phyloP scores from a whole-genome alignment of 2,329 filamentous ascomycete species.

The Cercospora sp. region DNA sequence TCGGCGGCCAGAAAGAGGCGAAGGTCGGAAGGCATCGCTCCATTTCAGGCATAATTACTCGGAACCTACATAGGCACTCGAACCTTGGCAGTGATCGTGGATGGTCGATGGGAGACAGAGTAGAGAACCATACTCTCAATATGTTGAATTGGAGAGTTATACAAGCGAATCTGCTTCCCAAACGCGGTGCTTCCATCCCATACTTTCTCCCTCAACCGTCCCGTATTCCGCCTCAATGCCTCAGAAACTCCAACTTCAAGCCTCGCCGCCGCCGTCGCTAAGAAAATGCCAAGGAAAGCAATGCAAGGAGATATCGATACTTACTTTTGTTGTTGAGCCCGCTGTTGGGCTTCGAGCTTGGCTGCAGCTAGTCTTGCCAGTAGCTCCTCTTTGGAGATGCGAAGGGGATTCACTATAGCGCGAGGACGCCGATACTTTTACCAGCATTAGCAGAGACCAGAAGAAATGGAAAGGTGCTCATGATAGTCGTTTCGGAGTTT shows the following conservation, averaged over 20 bases:
- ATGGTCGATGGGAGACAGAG: not conserved
- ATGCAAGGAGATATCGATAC: not conserved
- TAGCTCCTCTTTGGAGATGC: constrained; percentile 20
- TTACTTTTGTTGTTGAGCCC: not conserved
- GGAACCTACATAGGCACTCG: not conserved
- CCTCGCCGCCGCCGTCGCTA: not conserved
- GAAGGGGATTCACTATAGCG: constrained; percentile 10
- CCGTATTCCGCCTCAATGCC: not conserved
- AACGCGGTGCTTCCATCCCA: not conserved
- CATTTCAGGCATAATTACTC: not conserved
- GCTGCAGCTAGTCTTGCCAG: constrained; percentile 15
- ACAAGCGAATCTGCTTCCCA: not conserved
- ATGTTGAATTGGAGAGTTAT: constrained; percentile 6
- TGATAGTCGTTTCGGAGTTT: constrained; percentile 8
- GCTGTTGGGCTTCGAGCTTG: constrained; percentile 12
- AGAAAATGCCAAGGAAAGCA: not conserved
- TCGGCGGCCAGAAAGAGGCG: not conserved
- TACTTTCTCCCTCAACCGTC: not conserved
- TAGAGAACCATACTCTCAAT: not conserved
- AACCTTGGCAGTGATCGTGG: not conserved
- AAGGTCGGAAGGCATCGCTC: not conserved
- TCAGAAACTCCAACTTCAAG: not conserved
- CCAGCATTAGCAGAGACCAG: constrained; percentile 6
- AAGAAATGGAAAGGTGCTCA: not conserved
- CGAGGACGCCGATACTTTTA: constrained; percentile 4